Percentiles rank a stretch among this genome's conserved stretches.
Conservation (phyloP, 306 rosid genomes). For the Quillaja saponaria region DNA sequence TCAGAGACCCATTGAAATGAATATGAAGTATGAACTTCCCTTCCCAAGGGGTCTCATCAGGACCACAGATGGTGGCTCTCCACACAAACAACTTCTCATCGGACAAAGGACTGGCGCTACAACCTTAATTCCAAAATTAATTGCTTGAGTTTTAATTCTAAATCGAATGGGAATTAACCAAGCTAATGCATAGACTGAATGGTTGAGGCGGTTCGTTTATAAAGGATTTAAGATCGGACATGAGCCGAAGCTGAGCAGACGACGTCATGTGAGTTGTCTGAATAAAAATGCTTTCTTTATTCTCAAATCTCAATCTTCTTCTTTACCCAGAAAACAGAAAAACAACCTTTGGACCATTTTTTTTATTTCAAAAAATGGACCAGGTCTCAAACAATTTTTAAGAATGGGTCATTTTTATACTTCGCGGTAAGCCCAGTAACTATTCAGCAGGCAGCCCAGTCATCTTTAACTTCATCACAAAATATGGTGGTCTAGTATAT, state of each 20-base stretch:
- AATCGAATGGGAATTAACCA: neutral
- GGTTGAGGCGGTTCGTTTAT: constrained; percentile 25
- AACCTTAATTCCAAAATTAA: constrained; percentile 16
- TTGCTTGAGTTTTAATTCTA: too few relatives aligned
- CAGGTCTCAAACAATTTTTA: too few relatives aligned
- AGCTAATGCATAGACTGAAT: neutral
- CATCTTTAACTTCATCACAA: too few relatives aligned
- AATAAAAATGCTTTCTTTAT: too few relatives aligned
- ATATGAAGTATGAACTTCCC: constrained; percentile 24
- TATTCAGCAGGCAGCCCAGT: too few relatives aligned
- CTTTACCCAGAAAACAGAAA: neutral
- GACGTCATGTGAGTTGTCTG: too few relatives aligned
- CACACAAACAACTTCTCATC: constrained; percentile 37
- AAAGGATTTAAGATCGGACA: constrained; percentile 26
- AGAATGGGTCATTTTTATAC: too few relatives aligned
- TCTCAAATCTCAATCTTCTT: too few relatives aligned
- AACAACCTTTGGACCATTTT: too few relatives aligned
- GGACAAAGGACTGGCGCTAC: constrained; percentile 35
- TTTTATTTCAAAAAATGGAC: too few relatives aligned
- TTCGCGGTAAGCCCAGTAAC: too few relatives aligned
- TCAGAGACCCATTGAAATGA: neutral
- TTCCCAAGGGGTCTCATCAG: constrained; percentile 39
- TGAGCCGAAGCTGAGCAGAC: constrained; percentile 35
- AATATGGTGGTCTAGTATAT: too few relatives aligned
- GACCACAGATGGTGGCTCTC: constrained; percentile 39